A percentile compares a stretch with the other conserved stretches of the same genome.
These are phyloP conservation scores for Melanomma pulvis-pyrius DNA, from an alignment of 495 filamentous ascomycete species.

Conservation along the genomic window DNA sequence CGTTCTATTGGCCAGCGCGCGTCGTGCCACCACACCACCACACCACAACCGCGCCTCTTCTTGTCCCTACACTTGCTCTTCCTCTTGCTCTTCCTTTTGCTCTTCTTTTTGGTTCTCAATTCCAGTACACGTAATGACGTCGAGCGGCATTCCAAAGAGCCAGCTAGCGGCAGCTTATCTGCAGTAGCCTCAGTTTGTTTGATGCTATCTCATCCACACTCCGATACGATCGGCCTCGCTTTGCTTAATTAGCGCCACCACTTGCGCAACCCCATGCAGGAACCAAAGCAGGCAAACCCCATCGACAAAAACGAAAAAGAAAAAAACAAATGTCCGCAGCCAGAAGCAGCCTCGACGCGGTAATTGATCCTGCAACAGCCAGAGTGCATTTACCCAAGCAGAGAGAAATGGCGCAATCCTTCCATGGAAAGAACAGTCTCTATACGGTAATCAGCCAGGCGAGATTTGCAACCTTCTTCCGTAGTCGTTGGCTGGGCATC, in stretches of 20 bases:
- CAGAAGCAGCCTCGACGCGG: too few species aligned
- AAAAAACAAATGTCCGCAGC: background rate
- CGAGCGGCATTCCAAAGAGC: background rate
- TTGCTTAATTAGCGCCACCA: too few species aligned
- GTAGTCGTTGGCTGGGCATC: background rate
- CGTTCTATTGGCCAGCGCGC: background rate
- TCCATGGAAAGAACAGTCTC: background rate
- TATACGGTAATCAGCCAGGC: too few species aligned
- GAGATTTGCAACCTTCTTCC: too few species aligned
- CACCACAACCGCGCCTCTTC: background rate
- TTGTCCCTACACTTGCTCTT: background rate
- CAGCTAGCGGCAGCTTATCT: background rate
- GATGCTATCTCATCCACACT: background rate
- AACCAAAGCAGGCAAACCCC: too few species aligned
- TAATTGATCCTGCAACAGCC: background rate
- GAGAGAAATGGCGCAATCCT: background rate
- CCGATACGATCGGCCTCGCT: background rate
- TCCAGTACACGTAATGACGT: background rate
- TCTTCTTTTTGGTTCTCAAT: background rate
- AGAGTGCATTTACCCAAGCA: background rate
- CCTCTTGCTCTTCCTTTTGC: background rate
- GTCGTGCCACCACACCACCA: background rate
- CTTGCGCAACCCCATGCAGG: background rate
- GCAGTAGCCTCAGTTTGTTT: background rate
- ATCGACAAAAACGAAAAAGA: too few species aligned